Percentiles rank a stretch among this genome's conserved stretches.
Conservation (phyloP, 768 basidiomycete species). For the Phanerodontia chrysosporium region DNA sequence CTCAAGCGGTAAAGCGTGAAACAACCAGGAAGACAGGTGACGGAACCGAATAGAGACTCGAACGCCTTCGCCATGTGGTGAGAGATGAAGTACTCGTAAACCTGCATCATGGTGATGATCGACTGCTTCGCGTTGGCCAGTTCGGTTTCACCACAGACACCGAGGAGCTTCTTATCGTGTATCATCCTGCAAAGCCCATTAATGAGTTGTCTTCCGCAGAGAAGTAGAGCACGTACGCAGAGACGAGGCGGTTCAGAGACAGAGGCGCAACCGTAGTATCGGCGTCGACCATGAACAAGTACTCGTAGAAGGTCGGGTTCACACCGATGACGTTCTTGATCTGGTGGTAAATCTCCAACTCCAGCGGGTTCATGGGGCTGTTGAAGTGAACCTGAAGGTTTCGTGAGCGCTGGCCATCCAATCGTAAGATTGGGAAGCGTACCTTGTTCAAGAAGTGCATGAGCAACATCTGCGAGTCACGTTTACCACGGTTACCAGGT, state of each 20-base stretch:
- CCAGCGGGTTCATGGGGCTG: slow-evolving; percentile 91
- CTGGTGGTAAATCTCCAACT: slow-evolving; percentile 98
- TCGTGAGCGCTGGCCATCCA: neutral
- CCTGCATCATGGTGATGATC: slow-evolving; percentile 96
- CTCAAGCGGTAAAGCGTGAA: slow-evolving; percentile 96
- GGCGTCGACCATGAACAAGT: slow-evolving; percentile 88
- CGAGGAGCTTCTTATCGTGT: slow-evolving; percentile 91
- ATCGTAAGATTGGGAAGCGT: slow-evolving; percentile 12
- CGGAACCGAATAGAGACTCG: slow-evolving; percentile 93
- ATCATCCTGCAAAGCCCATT: slow-evolving; percentile 65
- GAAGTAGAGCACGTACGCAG: slow-evolving; percentile 60
- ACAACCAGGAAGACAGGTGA: slow-evolving; percentile 98
- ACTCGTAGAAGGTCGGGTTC: slow-evolving; percentile 98
- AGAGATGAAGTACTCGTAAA: slow-evolving; percentile 98
- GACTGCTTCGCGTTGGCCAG: slow-evolving; percentile 93
- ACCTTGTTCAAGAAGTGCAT: slow-evolving; percentile 99
- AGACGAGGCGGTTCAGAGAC: slow-evolving; percentile 87
- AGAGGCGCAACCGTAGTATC: slow-evolving; percentile 90
- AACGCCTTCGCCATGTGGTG: slow-evolving; percentile 99
- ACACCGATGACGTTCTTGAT: slow-evolving; percentile 99
- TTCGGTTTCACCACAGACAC: slow-evolving; percentile 93
- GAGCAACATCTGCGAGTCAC: slow-evolving; percentile 93
- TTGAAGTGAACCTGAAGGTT: slow-evolving; percentile 85
- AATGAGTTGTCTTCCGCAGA: neutral
- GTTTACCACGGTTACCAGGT: slow-evolving; percentile 97